phyloP scores from a whole-genome alignment of 2,329 filamentous ascomycete genomes.

The Alternaria ventricosa region DNA sequence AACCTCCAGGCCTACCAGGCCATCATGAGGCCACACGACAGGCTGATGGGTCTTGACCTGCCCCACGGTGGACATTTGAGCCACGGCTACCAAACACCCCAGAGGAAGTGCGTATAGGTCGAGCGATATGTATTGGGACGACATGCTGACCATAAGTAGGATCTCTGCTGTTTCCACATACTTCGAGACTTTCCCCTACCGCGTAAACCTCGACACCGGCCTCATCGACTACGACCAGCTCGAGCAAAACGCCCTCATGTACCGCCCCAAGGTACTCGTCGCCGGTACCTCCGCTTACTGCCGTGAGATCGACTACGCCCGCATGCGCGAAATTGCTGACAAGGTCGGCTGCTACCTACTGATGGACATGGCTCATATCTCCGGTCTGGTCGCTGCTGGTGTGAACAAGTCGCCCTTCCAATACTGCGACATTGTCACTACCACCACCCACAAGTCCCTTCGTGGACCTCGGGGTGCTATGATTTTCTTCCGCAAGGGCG shows the following conservation, averaged over 20 bases:
- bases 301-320: slow-evolving; percentile 91
- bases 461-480: slow-evolving; percentile 94
- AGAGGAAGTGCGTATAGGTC: slow-evolving; percentile 72
- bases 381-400: slow-evolving; percentile 88
- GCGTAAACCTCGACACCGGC: slow-evolving; percentile 86
- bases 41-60: slow-evolving; percentile 95
- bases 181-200: slow-evolving; percentile 97
- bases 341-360: slow-evolving; percentile 92
- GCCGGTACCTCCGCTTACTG: slow-evolving; percentile 96
- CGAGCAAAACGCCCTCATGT: slow-evolving; percentile 84
- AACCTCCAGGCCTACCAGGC: slow-evolving; percentile 99
- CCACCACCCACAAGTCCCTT: slow-evolving; percentile 96
- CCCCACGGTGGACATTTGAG: slow-evolving; percentile 93
- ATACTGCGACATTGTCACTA: slow-evolving; percentile 93
- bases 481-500: slow-evolving; percentile 97
- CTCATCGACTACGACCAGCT: slow-evolving; percentile 94
- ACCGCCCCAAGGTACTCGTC: slow-evolving; percentile 94
- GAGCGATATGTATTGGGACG: background rate
- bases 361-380: slow-evolving; percentile 97
- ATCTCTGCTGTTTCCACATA: slow-evolving; percentile 99
- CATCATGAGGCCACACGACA: slow-evolving; percentile 92
- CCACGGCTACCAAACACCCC: slow-evolving; percentile 96
- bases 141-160: slow-evolving; percentile 42
- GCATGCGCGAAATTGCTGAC: slow-evolving; percentile 88
- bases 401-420: slow-evolving; percentile 90